A percentile compares a stretch with the other conserved stretches of the same genome.
phyloP scores from a whole-genome alignment of 1,284 basidiomycete species.

The Ustilago nuda region DNA sequence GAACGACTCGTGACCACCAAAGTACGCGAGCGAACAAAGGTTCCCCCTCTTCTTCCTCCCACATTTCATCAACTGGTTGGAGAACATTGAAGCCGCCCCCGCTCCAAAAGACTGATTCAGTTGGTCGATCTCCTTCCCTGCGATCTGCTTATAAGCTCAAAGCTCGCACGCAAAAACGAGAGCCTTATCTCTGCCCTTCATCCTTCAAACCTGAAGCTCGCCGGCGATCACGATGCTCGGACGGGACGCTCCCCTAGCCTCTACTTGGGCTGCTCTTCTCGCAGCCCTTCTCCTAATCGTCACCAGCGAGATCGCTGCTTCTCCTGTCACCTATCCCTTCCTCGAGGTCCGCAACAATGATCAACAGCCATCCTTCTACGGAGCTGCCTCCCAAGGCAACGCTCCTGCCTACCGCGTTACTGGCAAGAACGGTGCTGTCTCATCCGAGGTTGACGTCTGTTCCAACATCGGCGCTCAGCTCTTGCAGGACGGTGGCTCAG shows the following conservation, averaged over 20 bases:
- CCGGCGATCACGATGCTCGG: constrained; percentile 3
- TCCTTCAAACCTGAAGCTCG: neutral
- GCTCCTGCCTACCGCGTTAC: constrained; percentile 36
- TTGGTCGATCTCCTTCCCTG: neutral
- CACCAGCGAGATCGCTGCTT: constrained; percentile 4
- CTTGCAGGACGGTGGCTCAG: constrained; percentile 69
- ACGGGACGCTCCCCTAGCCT: neutral
- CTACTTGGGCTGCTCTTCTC: constrained; percentile 9
- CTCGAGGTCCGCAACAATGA: constrained; percentile 19
- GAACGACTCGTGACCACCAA: constrained; percentile 21
- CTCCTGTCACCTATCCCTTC: constrained; percentile 11
- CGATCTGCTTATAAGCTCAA: neutral
- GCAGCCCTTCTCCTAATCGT: constrained; percentile 6
- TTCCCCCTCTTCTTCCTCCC: neutral
- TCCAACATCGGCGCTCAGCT: constrained; percentile 70
- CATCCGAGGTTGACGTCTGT: constrained; percentile 69
- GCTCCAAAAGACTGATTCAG: neutral
- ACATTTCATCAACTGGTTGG: neutral
- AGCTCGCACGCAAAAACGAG: neutral
- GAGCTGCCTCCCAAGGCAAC: constrained; percentile 58
- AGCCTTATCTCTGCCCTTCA: neutral
- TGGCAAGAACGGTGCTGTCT: constrained; percentile 61
- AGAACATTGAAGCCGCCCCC: neutral
- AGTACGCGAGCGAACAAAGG: constrained; percentile 19
- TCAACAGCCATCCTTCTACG: constrained; percentile 37